Conservation (phyloP, 805 yeast species). For the Teunomyces barrocoloradensis region DNA sequence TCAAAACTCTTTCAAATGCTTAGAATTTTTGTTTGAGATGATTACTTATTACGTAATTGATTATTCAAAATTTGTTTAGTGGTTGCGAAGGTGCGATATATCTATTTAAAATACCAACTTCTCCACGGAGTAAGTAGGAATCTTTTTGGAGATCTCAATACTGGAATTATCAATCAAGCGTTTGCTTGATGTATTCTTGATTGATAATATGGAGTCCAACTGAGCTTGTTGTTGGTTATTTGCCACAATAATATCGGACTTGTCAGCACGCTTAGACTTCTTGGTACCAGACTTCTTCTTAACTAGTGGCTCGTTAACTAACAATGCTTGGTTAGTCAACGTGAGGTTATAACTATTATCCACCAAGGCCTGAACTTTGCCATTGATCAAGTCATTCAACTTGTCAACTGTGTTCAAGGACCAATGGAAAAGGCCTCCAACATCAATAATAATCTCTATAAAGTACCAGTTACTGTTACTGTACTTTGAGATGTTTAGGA, state of each 20-base stretch:
- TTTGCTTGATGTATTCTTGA: constrained; percentile 27
- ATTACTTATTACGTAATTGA: not conserved
- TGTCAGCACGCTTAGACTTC: constrained; percentile 11
- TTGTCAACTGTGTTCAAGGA: constrained; percentile 47
- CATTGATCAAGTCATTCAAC: constrained; percentile 44
- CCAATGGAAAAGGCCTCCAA: constrained; percentile 71
- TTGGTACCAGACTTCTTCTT: constrained; percentile 24
- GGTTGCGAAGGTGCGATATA: not conserved
- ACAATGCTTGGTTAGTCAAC: constrained; percentile 44
- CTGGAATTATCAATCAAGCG: constrained; percentile 26
- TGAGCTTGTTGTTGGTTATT: constrained; percentile 25
- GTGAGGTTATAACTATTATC: constrained; percentile 45
- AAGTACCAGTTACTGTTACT: constrained; percentile 54
- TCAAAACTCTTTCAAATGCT: too few relatives aligned
- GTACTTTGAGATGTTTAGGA: constrained; percentile 35
- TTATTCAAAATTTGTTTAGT: not conserved
- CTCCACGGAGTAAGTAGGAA: constrained; percentile 58
- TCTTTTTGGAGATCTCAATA: constrained; percentile 34
- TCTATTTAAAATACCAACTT: constrained; percentile 34
- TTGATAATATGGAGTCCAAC: constrained; percentile 33
- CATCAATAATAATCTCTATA: constrained; percentile 65
- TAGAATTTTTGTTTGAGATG: not conserved
- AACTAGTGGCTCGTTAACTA: constrained; percentile 23
- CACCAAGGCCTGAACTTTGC: constrained; percentile 45
- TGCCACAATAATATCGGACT: constrained; percentile 25